Evolutionary conservation across 176 grass and related monocot species (phyloP), one percentile per base, ranked within the genome.

Genomic region (Aegilops longissima): DNA sequence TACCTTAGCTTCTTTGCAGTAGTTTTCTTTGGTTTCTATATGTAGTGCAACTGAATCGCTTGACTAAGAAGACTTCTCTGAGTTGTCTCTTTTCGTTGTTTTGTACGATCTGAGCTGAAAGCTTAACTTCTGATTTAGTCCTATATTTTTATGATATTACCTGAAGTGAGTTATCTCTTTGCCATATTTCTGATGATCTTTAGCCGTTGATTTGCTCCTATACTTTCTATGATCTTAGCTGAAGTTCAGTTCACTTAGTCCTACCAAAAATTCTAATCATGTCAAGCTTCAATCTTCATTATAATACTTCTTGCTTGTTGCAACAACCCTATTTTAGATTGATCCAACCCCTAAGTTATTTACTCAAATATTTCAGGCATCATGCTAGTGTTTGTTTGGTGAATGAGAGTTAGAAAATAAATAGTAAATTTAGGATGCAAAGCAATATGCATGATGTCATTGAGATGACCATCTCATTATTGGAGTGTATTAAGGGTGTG

Each of bases 331-430:
- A 2, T 44, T 83, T 83, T 73, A 66, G 73, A 71, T 35, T 83
- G 40, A 34, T 66, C 17, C 58, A 79, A 44, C 0, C 35, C 12
- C 64, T 56, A 65, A 17, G 51, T 29, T 66, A 31, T 83, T 33
- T 77, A 13, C 30, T 73, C 27, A 38, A 38, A 73, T 68, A 31
- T 45, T 67, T 40, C 30, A 67, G 63, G 35, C 27, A 80, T 51
- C 49, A 30, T 67, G 16, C 40, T 33, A 38, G 61, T 87, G 59
- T 87, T 85, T 68, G 18, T 54, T 73, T 80, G 67, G 35, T 21
- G 56, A 61, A 56, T 31, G 34, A 68, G 44, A 75, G 10, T 66
- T 66, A 84, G 12, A 52, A 59, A 54, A 14, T 84, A 80, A 16
- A 8, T 13, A 25, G 20, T 84, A 89, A 80, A 33, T 21, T 64